Base-by-base conservation (phyloP, 2,329 filamentous ascomycete species). In the Calonectria pseudoturangicola region DNA sequence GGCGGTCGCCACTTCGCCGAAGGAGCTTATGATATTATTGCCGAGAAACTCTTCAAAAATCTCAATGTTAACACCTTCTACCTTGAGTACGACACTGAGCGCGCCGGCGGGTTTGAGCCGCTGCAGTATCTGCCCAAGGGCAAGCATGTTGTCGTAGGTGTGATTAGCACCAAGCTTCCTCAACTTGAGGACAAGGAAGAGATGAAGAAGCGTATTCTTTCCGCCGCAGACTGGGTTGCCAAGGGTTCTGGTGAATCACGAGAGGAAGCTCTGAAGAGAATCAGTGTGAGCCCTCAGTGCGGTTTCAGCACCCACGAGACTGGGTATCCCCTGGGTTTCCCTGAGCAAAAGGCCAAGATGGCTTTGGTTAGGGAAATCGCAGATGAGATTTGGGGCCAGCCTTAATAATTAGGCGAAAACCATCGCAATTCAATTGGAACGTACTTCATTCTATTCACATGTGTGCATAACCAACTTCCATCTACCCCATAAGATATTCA, bases 321-420 rank as follows among this genome's bases (percentile, higher is more conserved):
- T 78, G 94, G 93, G 0, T 95, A 96, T 80, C 89, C 91, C 16
- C 86, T 96, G 67, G 89, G 88, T 27, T 86, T 91, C 74, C 90
- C 94, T 56, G 93, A 94, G 74, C 93, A 95, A 92, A 90, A 90
- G 84, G 91, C 89, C 83, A 96, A 95, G 86, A 84, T 96, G 79
- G 86, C 89, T 76, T 84, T 96, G 66, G 92, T 95, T 21, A 89
- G 93, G 75, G 87, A 91, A 77, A 91, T 96, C 79, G 93, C 94
- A 3, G 90, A 95, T 80, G 90, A 93, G 79, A 89, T 95, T 71
- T 96, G 93, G 94, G 81, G 81, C 1, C 77, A 83, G 71, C 73
- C 81, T 51, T 83, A 5, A 76, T 41, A 58, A 4, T 18, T 15
- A 15, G 1, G 16, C 6, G 10, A 8, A 39, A 21, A 7, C 3